Base-by-base conservation (phyloP, 2,329 filamentous ascomycete species). In the Trichoderma atroviride region DNA sequence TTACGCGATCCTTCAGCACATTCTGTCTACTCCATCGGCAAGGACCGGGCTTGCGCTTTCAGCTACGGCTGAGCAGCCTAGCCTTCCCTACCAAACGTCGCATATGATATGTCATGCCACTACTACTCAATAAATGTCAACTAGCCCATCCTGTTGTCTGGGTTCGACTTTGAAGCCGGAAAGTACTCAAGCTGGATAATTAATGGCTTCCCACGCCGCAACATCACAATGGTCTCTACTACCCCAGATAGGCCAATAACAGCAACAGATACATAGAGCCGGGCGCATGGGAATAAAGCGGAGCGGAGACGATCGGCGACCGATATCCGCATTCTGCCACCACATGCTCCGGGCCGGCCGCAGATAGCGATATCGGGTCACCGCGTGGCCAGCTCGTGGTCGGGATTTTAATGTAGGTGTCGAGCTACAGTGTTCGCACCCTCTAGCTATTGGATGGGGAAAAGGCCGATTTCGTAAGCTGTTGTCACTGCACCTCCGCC, bases 281-380 rank as follows among this genome's bases (percentile, higher is more conserved):
- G 53, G n/a, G 52, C 53, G 37, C 31, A 57, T 27, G 62, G 59
- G 35, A 66, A 66, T 66, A 66, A 53, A 57, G 53, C 62, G 62
- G 62, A 57, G 62, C 62, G 62, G 62, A 35, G 53, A 66, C 37
- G 53, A 65, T 57, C 52, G 40, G 62, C 50, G 62, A 65, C 62
- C 62, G 62, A 66, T 66, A 58, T 47, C 62, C 62, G 62, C 62
- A 27, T 37, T 37, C n/a, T 56, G 7, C 62, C 52, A 66, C 62
- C 62, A 66, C 53, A 50, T 50, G 52, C 14, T 43, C 62, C 62
- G 52, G 62, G 50, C 62, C 62, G 62, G 62, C 52, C 62, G 35
- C 24, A 65, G 35, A 56, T 65, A 65, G 62, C 62, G 62, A 65
- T 56, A 65, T 65, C 62, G 62, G 62, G 62, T 65, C 29, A 56